Conservation (phyloP, 2,329 filamentous ascomycete species). For the Alternaria novae-zelandiae region DNA sequence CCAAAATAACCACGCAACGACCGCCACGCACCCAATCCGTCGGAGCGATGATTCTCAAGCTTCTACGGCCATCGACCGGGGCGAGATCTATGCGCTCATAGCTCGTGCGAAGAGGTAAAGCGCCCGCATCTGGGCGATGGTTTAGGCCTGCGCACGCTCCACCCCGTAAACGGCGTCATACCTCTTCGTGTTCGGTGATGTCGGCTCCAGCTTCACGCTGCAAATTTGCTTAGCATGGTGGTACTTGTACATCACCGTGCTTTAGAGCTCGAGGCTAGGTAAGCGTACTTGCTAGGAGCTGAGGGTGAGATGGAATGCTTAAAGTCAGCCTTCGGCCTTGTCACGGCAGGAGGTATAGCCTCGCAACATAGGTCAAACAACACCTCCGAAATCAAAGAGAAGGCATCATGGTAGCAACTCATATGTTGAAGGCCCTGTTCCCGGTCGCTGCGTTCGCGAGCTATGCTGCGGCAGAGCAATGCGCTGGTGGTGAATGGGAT, state of each 20-base stretch:
- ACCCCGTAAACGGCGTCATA: slow-evolving; percentile 5
- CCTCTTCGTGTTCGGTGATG: slow-evolving; percentile 8
- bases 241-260: slow-evolving; percentile 5
- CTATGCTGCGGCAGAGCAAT: slow-evolving; percentile 4
- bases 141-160: slow-evolving; percentile 10
- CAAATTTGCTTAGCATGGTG: background rate
- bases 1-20: slow-evolving; percentile 2
- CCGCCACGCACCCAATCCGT: background rate
- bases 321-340: slow-evolving; percentile 5
- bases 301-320: background rate
- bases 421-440: slow-evolving; percentile 18
- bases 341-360: background rate
- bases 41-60: background rate
- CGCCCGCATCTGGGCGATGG: background rate
- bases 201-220: slow-evolving; percentile 1
- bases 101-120: background rate
- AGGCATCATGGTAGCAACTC: slow-evolving; percentile 13
- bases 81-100: background rate
- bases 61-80: background rate
- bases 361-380: background rate
- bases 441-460: slow-evolving; percentile 7
- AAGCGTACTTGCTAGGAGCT: background rate
- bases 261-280: background rate
- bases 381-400: background rate
- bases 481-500: slow-evolving; percentile 25